Evolutionary conservation across 495 filamentous ascomycete species (phyloP), one percentile per base, ranked within the genome.

Genomic region (Neohortaea acidophila): DNA sequence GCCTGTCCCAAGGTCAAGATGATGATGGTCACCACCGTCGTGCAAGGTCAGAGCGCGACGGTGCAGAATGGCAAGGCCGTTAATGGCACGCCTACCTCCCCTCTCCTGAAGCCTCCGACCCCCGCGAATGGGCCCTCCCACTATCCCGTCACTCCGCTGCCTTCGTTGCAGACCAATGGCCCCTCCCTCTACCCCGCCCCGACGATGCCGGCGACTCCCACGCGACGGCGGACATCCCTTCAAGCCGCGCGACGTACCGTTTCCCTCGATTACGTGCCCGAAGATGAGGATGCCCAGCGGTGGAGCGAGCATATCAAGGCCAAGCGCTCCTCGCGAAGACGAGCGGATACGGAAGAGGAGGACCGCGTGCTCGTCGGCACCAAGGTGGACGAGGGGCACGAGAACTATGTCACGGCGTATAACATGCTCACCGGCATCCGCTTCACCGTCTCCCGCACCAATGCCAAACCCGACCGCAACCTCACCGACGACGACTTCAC

Each of bases 361-460:
- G 89, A 94, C 47, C 69, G 84, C 39, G 85, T 93, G 36, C 58
- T 72, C 28, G 85, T 99, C n/a, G 89, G 89, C 33, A 96, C 85
- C 17, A 94, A 94, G 60, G 89, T 99, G 24, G 89, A 96, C 56
- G 85, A 94, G 61, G 81, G 82, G 50, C 89, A 99, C 57, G 83
- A 81, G 33, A 99, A 99, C 59, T 99, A 84, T 77, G 84, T 93
- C 14, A 94, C 83, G 5, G 86, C 91, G 23, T 99, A 99, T 60
- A 96, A 99, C 60, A 99, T 99, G 89, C 72, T 99, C 61, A 96
- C 89, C 2, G 89, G 89, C 38, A 99, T 99, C 51, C 84, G 89
- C 29, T 94, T 99, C 48, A 80, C 82, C 18, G 91, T 99, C 4
- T 94, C 86, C 41, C 71, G 89, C 41, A 92, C 89, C 40, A 94